These are phyloP conservation scores for Alternaria triticina DNA, from an alignment of 2,329 filamentous ascomycete genomes.

Conservation along the genomic window DNA sequence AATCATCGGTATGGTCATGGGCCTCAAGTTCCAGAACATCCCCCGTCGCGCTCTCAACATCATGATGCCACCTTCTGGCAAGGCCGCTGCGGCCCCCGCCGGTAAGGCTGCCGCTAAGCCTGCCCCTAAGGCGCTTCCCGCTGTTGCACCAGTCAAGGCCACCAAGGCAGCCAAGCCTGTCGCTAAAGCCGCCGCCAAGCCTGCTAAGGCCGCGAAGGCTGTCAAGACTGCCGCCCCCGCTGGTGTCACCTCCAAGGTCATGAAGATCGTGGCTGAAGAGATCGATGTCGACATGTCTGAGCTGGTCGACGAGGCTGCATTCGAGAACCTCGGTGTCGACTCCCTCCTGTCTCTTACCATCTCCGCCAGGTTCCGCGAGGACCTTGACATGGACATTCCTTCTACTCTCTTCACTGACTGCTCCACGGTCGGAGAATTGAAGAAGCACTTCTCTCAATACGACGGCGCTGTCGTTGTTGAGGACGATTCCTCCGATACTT, in stretches of 20 bases:
- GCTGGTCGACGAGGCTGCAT: conserved; percentile 65
- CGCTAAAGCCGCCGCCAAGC: conserved; percentile 40
- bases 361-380: conserved; percentile 67
- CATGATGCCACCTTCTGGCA: conserved; percentile 67
- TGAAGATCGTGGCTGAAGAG: conserved; percentile 72
- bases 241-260: conserved; percentile 61
- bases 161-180: conserved; percentile 58
- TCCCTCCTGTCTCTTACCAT: conserved; percentile 67
- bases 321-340: conserved; percentile 68
- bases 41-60: conserved; percentile 71
- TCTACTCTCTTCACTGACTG: conserved; percentile 67
- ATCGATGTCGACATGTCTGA: conserved; percentile 65
- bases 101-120: conserved; percentile 45
- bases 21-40: conserved; percentile 71
- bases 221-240: conserved; percentile 53
- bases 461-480: conserved; percentile 51
- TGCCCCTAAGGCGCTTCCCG: conserved; percentile 46
- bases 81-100: conserved; percentile 45
- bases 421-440: conserved; percentile 66
- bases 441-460: conserved; percentile 60
- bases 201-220: conserved; percentile 55
- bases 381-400: conserved; percentile 64
- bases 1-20: conserved; percentile 64
- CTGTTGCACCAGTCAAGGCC: conserved; percentile 39
- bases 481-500: conserved; percentile 51